phyloP scores from a whole-genome alignment of 2,329 filamentous ascomycete genomes.

The Trichoderma guizhouense region DNA sequence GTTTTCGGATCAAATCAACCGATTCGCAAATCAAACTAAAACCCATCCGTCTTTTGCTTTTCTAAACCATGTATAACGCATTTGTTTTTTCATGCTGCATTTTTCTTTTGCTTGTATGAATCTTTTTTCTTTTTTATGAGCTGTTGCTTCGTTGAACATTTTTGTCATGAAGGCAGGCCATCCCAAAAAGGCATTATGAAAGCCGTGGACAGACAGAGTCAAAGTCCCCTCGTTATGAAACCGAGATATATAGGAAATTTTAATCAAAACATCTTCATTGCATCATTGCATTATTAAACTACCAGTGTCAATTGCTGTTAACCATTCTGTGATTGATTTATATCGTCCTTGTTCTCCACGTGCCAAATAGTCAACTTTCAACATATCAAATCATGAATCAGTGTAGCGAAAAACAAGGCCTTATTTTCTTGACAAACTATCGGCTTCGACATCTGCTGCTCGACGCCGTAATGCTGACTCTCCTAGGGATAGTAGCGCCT shows the following conservation, averaged over 20 bases:
- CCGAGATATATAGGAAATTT: conserved; percentile 13
- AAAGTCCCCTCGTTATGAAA: conserved; percentile 14
- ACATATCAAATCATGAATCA: neutral
- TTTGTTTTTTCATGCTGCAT: neutral
- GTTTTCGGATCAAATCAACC: conserved; percentile 29
- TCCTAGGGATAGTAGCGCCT: neutral
- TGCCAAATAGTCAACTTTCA: neutral
- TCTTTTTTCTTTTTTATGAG: neutral
- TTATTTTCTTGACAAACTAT: conserved; percentile 5
- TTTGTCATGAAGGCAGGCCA: neutral
- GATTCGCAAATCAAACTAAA: conserved; percentile 10
- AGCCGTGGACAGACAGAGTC: neutral
- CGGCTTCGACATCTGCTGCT: neutral
- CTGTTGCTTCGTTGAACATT: neutral
- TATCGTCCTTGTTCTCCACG: neutral
- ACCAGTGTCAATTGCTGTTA: neutral
- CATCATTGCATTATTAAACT: neutral
- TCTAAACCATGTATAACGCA: neutral
- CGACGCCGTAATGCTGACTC: conserved; percentile 1
- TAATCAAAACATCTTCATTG: conserved; percentile 6
- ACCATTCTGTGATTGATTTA: neutral
- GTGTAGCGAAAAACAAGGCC: neutral
- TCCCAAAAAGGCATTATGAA: neutral
- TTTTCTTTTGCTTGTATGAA: neutral
- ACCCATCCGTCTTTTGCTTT: neutral